Evolutionary conservation across 73 alveolate species (phyloP).

Genomic region (Symbiodinium natans): DNA sequence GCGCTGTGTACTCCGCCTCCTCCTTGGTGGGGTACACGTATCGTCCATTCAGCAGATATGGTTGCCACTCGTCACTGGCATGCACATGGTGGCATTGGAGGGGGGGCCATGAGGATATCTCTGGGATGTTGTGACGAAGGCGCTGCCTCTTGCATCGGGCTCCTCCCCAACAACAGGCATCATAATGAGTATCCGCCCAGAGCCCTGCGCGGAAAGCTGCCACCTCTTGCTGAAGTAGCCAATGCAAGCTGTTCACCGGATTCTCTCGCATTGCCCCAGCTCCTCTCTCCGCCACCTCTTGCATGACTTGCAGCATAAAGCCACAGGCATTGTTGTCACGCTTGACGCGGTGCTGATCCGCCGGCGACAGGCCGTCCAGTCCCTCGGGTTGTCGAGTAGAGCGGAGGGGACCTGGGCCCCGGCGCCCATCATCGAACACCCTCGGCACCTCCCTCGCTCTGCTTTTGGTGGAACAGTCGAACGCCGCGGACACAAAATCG

Average conservation of each 20-base stretch:
- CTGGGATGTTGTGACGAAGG: neutral
- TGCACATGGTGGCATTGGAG: neutral
- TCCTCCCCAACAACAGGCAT: neutral
- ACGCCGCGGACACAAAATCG: neutral
- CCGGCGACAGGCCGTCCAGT: neutral
- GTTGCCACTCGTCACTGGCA: neutral
- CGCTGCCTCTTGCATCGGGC: neutral
- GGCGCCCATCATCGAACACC: neutral
- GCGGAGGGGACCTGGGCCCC: neutral
- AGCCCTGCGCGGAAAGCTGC: neutral
- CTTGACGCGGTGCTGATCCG: neutral
- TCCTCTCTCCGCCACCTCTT: neutral
- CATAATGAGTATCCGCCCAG: neutral
- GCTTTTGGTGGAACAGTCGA: neutral
- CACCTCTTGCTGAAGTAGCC: neutral
- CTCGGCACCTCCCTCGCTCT: neutral
- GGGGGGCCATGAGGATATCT: neutral
- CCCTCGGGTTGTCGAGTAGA: neutral
- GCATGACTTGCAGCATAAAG: neutral
- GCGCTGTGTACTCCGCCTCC: slow-evolving; percentile 10
- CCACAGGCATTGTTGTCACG: neutral
- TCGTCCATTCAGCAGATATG: neutral
- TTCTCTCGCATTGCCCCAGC: neutral
- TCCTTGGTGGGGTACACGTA: neutral
- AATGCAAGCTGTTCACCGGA: neutral